phyloP scores from a whole-genome alignment of 176 grass and related monocot species.

The Eragrostis nindensis region DNA sequence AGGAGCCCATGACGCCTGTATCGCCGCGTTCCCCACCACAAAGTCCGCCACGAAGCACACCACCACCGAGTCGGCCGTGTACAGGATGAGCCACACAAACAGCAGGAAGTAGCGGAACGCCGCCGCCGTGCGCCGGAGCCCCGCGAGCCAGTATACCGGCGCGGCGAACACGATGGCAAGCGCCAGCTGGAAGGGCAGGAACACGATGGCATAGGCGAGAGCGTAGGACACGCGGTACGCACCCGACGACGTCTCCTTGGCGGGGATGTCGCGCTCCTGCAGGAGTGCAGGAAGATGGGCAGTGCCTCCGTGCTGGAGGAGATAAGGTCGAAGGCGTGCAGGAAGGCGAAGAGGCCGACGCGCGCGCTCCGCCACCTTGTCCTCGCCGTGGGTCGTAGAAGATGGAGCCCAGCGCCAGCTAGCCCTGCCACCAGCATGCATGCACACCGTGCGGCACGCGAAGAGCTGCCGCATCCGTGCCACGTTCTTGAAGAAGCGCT shows the following conservation, averaged over 20 bases:
- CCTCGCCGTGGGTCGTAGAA: constrained; percentile 31
- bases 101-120: constrained; percentile 37
- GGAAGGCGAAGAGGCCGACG: constrained; percentile 35
- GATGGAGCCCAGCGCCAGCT: constrained; percentile 34
- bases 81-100: constrained; percentile 31
- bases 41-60: constrained; percentile 37
- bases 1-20: constrained; percentile 38
- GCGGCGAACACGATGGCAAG: constrained; percentile 23
- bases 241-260: constrained; percentile 32
- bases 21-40: constrained; percentile 31
- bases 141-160: constrained; percentile 21
- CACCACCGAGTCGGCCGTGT: constrained; percentile 28
- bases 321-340: neutral
- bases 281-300: constrained; percentile 23
- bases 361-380: constrained; percentile 36
- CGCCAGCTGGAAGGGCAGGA: constrained; percentile 32
- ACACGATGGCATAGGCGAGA: constrained; percentile 14
- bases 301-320: no score
- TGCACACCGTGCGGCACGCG: constrained; percentile 14
- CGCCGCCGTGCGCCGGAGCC: constrained; percentile 10
- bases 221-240: constrained; percentile 23
- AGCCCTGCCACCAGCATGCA: constrained; percentile 39
- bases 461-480: constrained; percentile 27
- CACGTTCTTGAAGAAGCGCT: constrained; percentile 37
- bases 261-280: constrained; percentile 37